Conservation (phyloP, 768 basidiomycete species). For the Rhodotorula babjevae region DNA sequence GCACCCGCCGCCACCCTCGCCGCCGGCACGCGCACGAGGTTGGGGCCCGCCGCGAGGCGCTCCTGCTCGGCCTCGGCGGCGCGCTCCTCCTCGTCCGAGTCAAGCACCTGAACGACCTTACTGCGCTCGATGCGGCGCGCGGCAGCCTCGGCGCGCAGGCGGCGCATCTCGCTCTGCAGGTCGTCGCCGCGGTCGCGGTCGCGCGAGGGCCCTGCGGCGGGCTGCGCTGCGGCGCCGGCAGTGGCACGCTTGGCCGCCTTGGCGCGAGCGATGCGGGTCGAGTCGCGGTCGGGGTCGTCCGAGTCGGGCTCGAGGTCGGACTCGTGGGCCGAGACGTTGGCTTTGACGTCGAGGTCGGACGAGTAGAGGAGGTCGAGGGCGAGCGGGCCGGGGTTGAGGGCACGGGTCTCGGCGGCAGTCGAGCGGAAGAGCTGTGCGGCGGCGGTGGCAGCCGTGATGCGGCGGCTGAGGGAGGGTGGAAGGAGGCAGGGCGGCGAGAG, state of each 20-base stretch:
- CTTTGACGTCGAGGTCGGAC: neutral
- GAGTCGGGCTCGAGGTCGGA: constrained; percentile 17
- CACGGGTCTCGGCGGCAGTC: neutral
- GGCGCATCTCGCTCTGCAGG: neutral
- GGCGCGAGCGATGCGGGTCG: neutral
- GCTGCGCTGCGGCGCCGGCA: too few species aligned
- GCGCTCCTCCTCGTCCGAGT: neutral
- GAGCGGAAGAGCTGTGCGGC: neutral
- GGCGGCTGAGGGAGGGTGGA: neutral
- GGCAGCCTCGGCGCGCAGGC: constrained; percentile 5
- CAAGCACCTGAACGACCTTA: neutral
- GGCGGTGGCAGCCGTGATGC: neutral
- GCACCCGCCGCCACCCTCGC: neutral
- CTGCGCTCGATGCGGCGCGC: too few species aligned
- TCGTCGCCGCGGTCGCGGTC: neutral
- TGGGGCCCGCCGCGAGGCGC: neutral
- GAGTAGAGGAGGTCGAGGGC: neutral
- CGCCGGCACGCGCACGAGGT: neutral
- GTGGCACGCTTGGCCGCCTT: neutral
- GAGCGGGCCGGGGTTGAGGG: neutral
- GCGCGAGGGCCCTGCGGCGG: too few species aligned
- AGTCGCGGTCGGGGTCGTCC: constrained; percentile 23
- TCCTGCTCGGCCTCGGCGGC: neutral
- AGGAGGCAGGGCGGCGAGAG: neutral
- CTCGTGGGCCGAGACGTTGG: constrained; percentile 9